Base-by-base conservation (phyloP, 2,329 filamentous ascomycete species). In the Aspergillus nomiae region DNA sequence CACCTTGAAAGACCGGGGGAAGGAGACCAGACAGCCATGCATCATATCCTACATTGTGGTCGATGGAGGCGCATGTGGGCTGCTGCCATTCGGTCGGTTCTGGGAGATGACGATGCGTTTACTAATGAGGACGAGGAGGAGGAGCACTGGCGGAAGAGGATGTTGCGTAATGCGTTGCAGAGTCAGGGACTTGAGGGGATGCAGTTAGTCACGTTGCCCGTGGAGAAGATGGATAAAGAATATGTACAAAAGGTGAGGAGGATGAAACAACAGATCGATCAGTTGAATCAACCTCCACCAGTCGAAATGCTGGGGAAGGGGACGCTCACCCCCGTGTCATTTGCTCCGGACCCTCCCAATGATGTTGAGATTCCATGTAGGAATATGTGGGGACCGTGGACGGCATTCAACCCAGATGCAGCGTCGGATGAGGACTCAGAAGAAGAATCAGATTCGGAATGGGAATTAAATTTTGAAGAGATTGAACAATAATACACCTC, bases 121-220 rank as follows among this genome's bases (percentile, higher is more conserved):
- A 54, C 38, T 24, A 46, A 61, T 30, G 55, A 55, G n/a, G 8
- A 36, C 9, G 48, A 66, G 26, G 60, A 65, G 41, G 59, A 65
- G 8, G 66, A 68, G 32, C 3, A 50, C 21, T 67, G 61, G 65
- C 62, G 68, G 45, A 67, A 72, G 65, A 67, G 64, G 21, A 32
- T 77, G 54, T 72, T 69, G 59, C 69, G 71, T 46, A 60, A 67
- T 62, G 67, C 71, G 4, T 56, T 75, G 59, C 43, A 71, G 28
- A 69, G 62, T 43, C 73, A 74, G 57, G 74, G 74, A 1, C 60
- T 77, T 8, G 69, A 72, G 28, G 73, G 73, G 6, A 63, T 74
- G 58, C 70, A 69, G 28, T 69, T 77, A 65, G 69, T 76, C 41
- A 71, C 71, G 60, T 21, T 72, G 11, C 64, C 51, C 1, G 16